Conservation (phyloP, 2,329 filamentous ascomycete genomes). For the Neophaeococcomyces mojaviensis region DNA sequence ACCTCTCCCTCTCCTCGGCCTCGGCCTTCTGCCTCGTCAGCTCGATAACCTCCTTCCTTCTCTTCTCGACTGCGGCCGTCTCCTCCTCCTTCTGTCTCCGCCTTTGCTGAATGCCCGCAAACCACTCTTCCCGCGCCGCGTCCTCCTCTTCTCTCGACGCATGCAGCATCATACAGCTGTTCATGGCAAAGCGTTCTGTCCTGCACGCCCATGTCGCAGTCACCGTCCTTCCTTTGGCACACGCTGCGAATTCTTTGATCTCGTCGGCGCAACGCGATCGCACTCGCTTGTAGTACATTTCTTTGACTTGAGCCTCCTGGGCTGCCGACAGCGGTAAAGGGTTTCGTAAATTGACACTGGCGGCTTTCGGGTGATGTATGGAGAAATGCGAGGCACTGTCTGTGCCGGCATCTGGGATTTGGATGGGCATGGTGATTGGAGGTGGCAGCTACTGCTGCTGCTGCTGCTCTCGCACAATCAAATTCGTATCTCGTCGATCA, state of each 20-base stretch:
- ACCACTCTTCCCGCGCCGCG: slow-evolving; percentile 88
- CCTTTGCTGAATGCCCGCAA: slow-evolving; percentile 65
- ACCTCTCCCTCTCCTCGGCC: slow-evolving; percentile 17
- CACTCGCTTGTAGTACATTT: slow-evolving; percentile 73
- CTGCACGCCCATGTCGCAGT: slow-evolving; percentile 83
- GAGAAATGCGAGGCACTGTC: slow-evolving; percentile 11
- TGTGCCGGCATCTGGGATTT: slow-evolving; percentile 20
- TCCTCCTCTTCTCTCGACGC: slow-evolving; percentile 82
- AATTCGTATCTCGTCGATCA: too few species aligned
- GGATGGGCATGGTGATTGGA: slow-evolving; percentile 15
- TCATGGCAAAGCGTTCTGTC: slow-evolving; percentile 74
- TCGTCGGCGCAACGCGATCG: slow-evolving; percentile 66
- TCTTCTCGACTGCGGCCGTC: slow-evolving; percentile 29
- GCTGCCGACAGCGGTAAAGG: slow-evolving; percentile 74
- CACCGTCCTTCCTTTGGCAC: slow-evolving; percentile 77
- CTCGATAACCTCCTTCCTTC: slow-evolving; percentile 34
- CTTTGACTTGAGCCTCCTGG: slow-evolving; percentile 74
- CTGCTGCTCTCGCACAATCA: too few species aligned
- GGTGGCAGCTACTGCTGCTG: too few species aligned
- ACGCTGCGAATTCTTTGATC: slow-evolving; percentile 83
- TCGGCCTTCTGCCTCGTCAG: slow-evolving; percentile 16
- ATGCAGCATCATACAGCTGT: slow-evolving; percentile 88
- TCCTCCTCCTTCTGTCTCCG: slow-evolving; percentile 60
- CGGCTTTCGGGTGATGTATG: slow-evolving; percentile 4
- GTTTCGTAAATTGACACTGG: slow-evolving; percentile 47